Base-by-base conservation (phyloP, 2,329 filamentous ascomycete species). In the Biscogniauxia mediterranea region DNA sequence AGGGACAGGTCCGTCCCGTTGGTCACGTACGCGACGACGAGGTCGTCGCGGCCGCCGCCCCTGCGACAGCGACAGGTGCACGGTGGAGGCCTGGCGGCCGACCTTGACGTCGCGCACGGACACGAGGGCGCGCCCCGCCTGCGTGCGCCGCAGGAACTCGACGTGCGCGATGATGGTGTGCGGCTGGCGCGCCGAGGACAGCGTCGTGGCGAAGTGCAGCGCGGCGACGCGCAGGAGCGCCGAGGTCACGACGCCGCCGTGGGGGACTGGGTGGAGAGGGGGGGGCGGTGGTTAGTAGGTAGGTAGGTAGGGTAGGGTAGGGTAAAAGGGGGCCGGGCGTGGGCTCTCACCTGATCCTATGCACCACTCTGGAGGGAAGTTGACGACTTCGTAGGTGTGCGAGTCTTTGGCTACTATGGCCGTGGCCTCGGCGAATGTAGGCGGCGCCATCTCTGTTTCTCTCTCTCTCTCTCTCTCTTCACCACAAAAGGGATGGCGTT, bases 211-310 rank as follows among this genome's bases (percentile, higher is more conserved):
- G 54, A 76, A 73, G 56, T 76, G 71, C 19, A 66, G 60, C 9
- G 69, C 60, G 4, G 74, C 70, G 28, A 87, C 84, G 58, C 81
- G 80, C 63, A 89, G 80, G 63, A 92, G 81, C 55, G 83, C 79
- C 0, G 86, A 81, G 9, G 88, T 87, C 17, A 90, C 84, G 68
- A 88, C 89, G 61, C 89, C 89, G 57, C 89, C 89, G 73, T 92
- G 87, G 5, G 89, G 88, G 13, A 91, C 89, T 88, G 69, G 42
- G 32, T n/a, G n/a, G 58, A 15, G 28, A 32, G 28, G 2, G 23
- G 5, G 23, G 2, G 23, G 23, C 2, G 23, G 23, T n/a, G 23
- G 23, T 23, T 23, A n/a, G n/a, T 23, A 23, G 23, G 23, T 23
- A 23, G 23, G 23, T 23, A 5, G 54, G 25, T 3, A 17, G 9